Percentiles rank a stretch among this genome's conserved stretches.
Conservation (phyloP, 768 basidiomycete genomes). For the Hypholoma fasciculare region DNA sequence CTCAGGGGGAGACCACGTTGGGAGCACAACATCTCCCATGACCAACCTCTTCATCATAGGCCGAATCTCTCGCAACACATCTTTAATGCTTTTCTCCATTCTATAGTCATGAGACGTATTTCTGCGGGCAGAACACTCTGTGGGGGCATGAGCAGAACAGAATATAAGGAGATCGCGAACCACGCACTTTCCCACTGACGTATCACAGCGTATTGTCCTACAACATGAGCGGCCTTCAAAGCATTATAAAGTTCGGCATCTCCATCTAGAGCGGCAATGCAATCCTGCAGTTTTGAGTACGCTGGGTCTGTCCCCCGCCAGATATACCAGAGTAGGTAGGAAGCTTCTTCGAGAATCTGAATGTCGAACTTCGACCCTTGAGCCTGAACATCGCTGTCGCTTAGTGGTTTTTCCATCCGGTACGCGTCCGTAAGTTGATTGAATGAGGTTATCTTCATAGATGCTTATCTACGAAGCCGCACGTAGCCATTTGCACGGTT, state of each 20-base stretch:
- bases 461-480: too few species aligned
- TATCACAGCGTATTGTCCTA: slow-evolving; percentile 30
- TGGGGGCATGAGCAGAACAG: neutral
- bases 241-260: slow-evolving; percentile 31
- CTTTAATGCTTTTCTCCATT: slow-evolving; percentile 20
- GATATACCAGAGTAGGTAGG: slow-evolving; percentile 38
- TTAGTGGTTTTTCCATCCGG: neutral
- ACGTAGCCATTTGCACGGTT: too few species aligned
- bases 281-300: slow-evolving; percentile 32
- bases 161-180: neutral
- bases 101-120: slow-evolving; percentile 10
- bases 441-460: neutral
- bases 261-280: slow-evolving; percentile 29
- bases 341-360: slow-evolving; percentile 38
- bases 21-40: slow-evolving; percentile 29
- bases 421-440: neutral
- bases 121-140: slow-evolving; percentile 2
- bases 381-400: slow-evolving; percentile 28
- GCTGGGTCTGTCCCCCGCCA: slow-evolving; percentile 30
- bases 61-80: slow-evolving; percentile 27
- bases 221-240: slow-evolving; percentile 30
- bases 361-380: slow-evolving; percentile 35
- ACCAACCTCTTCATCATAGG: slow-evolving; percentile 33
- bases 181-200: slow-evolving; percentile 31
- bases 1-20: slow-evolving; percentile 29